Conservation (phyloP, 257 asterid species). For the Linderniella brevidens region DNA sequence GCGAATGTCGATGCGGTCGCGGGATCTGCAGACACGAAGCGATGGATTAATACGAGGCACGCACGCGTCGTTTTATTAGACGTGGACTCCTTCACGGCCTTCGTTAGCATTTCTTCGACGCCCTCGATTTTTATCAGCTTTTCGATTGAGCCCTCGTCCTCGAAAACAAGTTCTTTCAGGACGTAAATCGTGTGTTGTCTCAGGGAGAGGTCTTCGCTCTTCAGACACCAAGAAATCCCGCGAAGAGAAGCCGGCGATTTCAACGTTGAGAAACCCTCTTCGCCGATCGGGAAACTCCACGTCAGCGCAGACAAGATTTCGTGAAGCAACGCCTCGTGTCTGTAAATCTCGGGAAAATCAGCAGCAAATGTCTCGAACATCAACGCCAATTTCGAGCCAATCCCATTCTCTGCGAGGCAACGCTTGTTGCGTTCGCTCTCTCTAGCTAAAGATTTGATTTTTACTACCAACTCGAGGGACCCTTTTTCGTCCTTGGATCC, state of each 20-base stretch:
- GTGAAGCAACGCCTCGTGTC: conserved; percentile 15
- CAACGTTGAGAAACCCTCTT: conserved; percentile 30
- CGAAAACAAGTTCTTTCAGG: conserved; percentile 25
- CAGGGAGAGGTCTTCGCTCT: conserved; percentile 30
- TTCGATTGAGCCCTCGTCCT: conserved; percentile 13
- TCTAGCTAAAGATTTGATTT: conserved; percentile 28
- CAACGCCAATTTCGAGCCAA: conserved; percentile 23
- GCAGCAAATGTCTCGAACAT: conserved; percentile 34
- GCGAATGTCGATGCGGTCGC: conserved; percentile 15
- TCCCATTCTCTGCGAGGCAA: conserved; percentile 36
- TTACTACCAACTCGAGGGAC: conserved; percentile 26
- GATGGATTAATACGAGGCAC: conserved; percentile 32
- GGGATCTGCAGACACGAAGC: conserved; percentile 11
- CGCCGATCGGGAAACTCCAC: conserved; percentile 38
- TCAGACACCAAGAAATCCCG: conserved; percentile 36
- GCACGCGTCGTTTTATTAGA: conserved; percentile 55
- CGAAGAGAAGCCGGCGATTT: conserved; percentile 29
- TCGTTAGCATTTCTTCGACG: conserved; percentile 25
- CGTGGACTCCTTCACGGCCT: conserved; percentile 34
- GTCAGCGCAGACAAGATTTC: conserved; percentile 35
- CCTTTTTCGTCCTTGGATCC: conserved; percentile 15
- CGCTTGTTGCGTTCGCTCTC: conserved; percentile 59
- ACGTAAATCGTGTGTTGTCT: conserved; percentile 32
- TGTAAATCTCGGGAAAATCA: conserved; percentile 9
- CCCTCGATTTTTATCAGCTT: conserved; percentile 23